Base-by-base conservation (phyloP, 176 grass and related monocot species). In the Lolium perenne region DNA sequence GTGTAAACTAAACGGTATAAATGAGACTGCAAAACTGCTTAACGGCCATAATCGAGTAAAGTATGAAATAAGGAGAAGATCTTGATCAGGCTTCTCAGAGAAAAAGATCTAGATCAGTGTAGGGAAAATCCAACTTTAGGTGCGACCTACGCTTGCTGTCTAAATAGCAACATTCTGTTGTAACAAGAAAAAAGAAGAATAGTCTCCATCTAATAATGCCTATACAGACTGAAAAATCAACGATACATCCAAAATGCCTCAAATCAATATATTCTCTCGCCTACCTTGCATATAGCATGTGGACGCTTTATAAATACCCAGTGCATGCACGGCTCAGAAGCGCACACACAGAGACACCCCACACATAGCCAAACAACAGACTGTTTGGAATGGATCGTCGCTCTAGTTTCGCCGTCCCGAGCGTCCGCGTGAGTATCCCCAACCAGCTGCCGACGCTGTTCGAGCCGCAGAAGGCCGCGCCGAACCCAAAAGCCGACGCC, bases 141-240 rank as follows among this genome's bases (percentile, higher is more conserved):
- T 23, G 12, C 11, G 8, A 64, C 23, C 0, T 65, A 6, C 23
- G 11, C 29, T 29, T 63, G 23, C 61, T 64, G 11, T 11, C 61
- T 29, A 64, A 64, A 64, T 29, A 6, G 61, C 6, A 26, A 13
- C 4, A 29, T 64, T 64, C 61, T 26, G 61, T 64, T 64, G 61
- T 29, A 64, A 64, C 61, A 64, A 64, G 61, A 64, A 64, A 64
- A 64, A 64, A 17, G 61, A 64, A 64, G 61, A 64, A 64, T 29
- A 22, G 12, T 64, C 61, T 64, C 61, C 23, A 29, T 15, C 61
- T 64, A 23, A 64, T 29, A 64, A 64, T 64, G 61, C 13, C 10
- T 10, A 25, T 4, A 26, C 22, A 62, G 60, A 13, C 21, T 12
- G 4, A 13, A 62, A 62, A 62, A 60, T 60, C 57, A 60, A 60